A percentile compares a stretch with the other conserved stretches of the same genome.
Conservation (phyloP, 2,329 filamentous ascomycete genomes). For the Botryotinia globosa region DNA sequence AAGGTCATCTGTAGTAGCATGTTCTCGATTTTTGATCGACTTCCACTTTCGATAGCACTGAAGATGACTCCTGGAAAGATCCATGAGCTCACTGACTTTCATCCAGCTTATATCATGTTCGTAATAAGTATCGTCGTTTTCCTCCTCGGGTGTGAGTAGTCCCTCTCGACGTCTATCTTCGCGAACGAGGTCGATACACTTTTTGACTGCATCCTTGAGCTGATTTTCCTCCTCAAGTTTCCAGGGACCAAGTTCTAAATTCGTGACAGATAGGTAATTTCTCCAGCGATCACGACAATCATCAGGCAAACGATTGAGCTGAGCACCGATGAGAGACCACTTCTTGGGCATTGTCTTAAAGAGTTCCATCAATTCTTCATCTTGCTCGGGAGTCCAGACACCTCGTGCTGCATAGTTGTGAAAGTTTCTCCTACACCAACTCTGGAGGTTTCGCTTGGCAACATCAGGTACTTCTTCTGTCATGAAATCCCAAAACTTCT, state of each 20-base stretch:
- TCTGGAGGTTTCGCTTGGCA: constrained; percentile 52
- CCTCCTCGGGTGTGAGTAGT: constrained; percentile 35
- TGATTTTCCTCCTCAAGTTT: constrained; percentile 54
- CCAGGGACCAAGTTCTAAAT: constrained; percentile 55
- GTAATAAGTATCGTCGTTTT: constrained; percentile 37
- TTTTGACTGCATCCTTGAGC: constrained; percentile 47
- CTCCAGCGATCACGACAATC: constrained; percentile 69
- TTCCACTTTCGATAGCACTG: constrained; percentile 70
- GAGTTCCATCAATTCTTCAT: constrained; percentile 50
- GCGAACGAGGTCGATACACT: constrained; percentile 51
- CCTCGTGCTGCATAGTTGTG: constrained; percentile 63
- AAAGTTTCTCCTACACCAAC: constrained; percentile 59
- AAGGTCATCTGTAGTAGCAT: constrained; percentile 26
- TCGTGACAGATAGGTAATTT: constrained; percentile 61
- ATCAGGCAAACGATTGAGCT: constrained; percentile 61
- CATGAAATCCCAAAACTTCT: constrained; percentile 52
- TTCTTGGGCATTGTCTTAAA: constrained; percentile 48
- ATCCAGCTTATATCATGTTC: constrained; percentile 63
- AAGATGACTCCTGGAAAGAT: constrained; percentile 58
- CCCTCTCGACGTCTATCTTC: constrained; percentile 34
- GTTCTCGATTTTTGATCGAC: constrained; percentile 41
- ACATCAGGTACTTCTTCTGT: constrained; percentile 49
- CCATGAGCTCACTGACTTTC: constrained; percentile 60
- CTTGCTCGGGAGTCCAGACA: constrained; percentile 58
- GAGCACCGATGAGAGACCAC: constrained; percentile 60